Evolutionary conservation across 768 basidiomycete species (phyloP).

Genomic region (Mycena capillaripes): DNA sequence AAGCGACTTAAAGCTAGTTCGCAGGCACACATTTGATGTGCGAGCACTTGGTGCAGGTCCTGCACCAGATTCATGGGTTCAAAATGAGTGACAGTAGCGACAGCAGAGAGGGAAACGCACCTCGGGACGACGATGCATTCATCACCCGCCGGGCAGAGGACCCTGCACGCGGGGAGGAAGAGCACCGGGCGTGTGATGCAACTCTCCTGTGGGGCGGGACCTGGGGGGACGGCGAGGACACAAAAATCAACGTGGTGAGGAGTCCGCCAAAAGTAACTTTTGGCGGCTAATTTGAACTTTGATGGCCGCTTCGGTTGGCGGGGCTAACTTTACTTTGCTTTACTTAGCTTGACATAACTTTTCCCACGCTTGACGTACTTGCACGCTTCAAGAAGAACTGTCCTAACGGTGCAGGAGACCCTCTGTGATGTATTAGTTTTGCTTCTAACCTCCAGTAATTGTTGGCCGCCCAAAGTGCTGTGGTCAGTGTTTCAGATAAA

Average conservation of each 20-base stretch:
- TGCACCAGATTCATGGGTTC: not conserved
- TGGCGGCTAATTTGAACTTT: too few species aligned
- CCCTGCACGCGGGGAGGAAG: not conserved
- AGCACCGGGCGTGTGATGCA: not conserved
- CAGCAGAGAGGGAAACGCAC: not conserved
- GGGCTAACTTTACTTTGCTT: too few species aligned
- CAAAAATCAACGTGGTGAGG: not conserved
- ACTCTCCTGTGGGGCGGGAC: not conserved
- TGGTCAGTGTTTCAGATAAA: too few species aligned
- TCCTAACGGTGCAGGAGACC: too few species aligned
- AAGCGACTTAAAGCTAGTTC: not conserved
- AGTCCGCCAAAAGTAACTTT: too few species aligned
- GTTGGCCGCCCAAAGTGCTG: too few species aligned
- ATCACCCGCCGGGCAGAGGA: not conserved
- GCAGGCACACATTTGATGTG: not conserved
- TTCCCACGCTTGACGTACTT: too few species aligned
- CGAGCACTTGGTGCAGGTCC: not conserved
- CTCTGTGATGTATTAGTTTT: too few species aligned
- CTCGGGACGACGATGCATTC: not conserved
- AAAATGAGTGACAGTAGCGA: constrained; percentile 7
- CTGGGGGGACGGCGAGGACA: not conserved
- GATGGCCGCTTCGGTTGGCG: too few species aligned
- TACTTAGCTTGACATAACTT: too few species aligned
- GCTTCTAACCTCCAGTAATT: too few species aligned
- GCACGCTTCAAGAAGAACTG: too few species aligned